These are phyloP conservation scores for Casuarina glauca DNA, from an alignment of 306 rosid species.

Conservation along the genomic window DNA sequence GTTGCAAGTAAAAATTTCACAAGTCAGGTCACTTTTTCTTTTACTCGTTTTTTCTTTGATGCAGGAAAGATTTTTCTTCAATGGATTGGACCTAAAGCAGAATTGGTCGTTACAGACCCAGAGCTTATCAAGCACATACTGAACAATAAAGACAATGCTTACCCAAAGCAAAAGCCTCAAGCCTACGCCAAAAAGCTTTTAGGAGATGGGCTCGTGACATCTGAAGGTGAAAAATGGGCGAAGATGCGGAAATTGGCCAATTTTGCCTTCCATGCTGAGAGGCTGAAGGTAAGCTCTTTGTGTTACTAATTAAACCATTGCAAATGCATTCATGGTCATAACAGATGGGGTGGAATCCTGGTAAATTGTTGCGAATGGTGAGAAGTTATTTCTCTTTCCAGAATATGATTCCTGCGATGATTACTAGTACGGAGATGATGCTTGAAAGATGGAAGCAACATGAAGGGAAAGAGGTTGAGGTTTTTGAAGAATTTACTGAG, in stretches of 20 bases:
- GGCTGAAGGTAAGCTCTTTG: slow-evolving; percentile 32
- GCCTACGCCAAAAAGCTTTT: slow-evolving; percentile 17
- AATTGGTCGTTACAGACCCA: slow-evolving; percentile 26
- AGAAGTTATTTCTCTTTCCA: background rate
- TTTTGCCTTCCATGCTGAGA: slow-evolving; percentile 41
- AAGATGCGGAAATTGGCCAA: slow-evolving; percentile 35
- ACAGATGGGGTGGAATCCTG: too few species aligned
- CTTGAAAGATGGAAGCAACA: slow-evolving; percentile 18
- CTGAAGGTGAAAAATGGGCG: slow-evolving; percentile 33
- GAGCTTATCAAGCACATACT: slow-evolving; percentile 33
- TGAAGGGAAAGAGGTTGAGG: slow-evolving; percentile 31
- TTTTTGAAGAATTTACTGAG: slow-evolving; percentile 24
- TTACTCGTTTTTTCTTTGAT: background rate
- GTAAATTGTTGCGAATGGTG: too few species aligned
- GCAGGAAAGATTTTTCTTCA: slow-evolving; percentile 36
- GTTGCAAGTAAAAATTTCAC: background rate
- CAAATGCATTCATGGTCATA: too few species aligned
- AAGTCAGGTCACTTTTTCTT: background rate
- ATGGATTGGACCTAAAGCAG: slow-evolving; percentile 31
- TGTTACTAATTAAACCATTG: background rate
- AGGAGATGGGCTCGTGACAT: slow-evolving; percentile 29
- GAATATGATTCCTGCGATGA: slow-evolving; percentile 28
- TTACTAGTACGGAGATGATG: slow-evolving; percentile 24
- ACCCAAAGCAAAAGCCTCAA: background rate
- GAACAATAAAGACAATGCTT: slow-evolving; percentile 13